A percentile compares a stretch with the other conserved stretches of the same genome.
Conservation (phyloP, 2,329 filamentous ascomycete genomes). For the Exophiala calicioides region DNA sequence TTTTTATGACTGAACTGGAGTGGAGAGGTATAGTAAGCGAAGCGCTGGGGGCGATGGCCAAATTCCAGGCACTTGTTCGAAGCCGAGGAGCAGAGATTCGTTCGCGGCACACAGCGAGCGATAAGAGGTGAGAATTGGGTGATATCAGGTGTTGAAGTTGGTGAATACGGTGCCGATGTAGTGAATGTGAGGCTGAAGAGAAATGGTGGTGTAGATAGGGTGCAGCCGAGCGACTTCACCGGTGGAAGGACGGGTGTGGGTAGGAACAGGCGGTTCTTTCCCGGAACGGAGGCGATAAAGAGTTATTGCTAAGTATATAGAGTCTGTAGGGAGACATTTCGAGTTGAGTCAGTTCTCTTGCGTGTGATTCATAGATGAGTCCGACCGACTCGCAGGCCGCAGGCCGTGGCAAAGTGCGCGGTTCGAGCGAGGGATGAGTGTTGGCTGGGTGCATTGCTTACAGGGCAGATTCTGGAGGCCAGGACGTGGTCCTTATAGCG, state of each 20-base stretch:
- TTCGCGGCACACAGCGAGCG: not conserved
- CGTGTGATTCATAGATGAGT: constrained; percentile 17
- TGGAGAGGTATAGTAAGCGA: constrained; percentile 19
- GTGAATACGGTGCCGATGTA: not conserved
- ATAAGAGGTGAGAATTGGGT: not conserved
- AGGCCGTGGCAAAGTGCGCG: constrained; percentile 12
- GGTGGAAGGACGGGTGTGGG: constrained; percentile 5
- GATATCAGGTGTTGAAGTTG: too few species aligned
- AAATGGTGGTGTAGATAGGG: constrained; percentile 2
- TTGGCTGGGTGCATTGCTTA: constrained; percentile 10
- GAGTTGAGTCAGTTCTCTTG: constrained; percentile 23
- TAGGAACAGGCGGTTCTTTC: not conserved
- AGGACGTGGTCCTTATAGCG: not conserved
- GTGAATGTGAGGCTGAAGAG: not conserved
- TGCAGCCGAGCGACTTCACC: constrained; percentile 7
- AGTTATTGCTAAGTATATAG: constrained; percentile 9
- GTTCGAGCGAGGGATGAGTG: not conserved
- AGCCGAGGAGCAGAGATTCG: not conserved
- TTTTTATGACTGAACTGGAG: constrained; percentile 19
- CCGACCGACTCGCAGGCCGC: too few species aligned
- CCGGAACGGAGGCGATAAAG: constrained; percentile 7
- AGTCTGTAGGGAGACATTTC: constrained; percentile 24
- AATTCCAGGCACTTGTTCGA: not conserved
- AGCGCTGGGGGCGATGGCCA: constrained; percentile 3
- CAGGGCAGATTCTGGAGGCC: constrained; percentile 3